Conservation (phyloP, 805 yeast genomes). For the Pichia manshurica region DNA sequence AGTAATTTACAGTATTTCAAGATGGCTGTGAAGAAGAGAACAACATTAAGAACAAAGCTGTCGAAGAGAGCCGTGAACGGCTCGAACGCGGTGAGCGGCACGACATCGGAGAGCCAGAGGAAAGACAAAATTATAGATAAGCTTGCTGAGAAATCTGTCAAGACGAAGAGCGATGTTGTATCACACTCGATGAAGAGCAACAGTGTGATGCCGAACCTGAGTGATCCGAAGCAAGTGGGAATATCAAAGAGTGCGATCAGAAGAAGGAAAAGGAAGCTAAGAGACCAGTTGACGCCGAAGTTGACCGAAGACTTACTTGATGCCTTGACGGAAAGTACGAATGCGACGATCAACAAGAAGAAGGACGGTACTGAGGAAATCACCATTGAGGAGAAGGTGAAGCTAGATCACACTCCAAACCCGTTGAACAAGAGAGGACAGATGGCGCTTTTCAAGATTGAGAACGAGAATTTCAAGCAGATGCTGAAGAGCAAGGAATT, state of each 20-base stretch:
- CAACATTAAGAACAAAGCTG: constrained; percentile 38
- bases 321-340: constrained; percentile 40
- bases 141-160: constrained; percentile 16
- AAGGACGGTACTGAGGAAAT: constrained; percentile 13
- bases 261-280: constrained; percentile 55
- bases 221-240: constrained; percentile 34
- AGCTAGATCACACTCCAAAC: constrained; percentile 33
- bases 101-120: constrained; percentile 16
- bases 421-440: constrained; percentile 38
- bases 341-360: constrained; percentile 15
- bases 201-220: background rate
- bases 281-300: constrained; percentile 61
- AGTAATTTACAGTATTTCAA: too few species aligned
- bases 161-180: background rate
- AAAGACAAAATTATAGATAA: constrained; percentile 18
- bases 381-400: constrained; percentile 28
- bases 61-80: constrained; percentile 24
- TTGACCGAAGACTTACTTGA: constrained; percentile 54
- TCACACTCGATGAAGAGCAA: constrained; percentile 1
- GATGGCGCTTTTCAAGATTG: constrained; percentile 41
- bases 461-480: constrained; percentile 47
- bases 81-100: background rate
- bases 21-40: constrained; percentile 43
- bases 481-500: constrained; percentile 52
- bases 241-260: constrained; percentile 63